A percentile compares a stretch with the other conserved stretches of the same genome.
Evolutionary conservation across 495 filamentous ascomycete species (phyloP).

Genomic region (Wilcoxina mikolae): DNA sequence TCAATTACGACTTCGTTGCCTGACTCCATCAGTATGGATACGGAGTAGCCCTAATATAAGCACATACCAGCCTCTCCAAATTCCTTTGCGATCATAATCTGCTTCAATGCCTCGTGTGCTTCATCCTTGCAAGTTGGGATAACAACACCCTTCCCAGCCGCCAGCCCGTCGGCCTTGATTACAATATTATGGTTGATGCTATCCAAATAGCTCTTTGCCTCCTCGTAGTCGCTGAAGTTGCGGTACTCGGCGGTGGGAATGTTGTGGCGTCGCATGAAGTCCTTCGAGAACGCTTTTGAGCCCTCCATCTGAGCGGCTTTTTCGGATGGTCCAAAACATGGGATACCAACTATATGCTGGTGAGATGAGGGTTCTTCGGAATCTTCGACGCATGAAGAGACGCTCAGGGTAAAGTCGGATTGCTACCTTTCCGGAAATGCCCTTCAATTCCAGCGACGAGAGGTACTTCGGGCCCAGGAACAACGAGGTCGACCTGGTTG

Average conservation of each 20-base stretch:
- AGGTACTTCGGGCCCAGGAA: slow-evolving; percentile 85
- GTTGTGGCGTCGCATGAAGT: slow-evolving; percentile 84
- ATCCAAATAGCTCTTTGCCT: slow-evolving; percentile 63
- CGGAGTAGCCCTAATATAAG: neutral
- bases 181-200: slow-evolving; percentile 60
- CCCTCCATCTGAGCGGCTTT: slow-evolving; percentile 84
- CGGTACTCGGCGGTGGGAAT: slow-evolving; percentile 84
- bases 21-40: neutral
- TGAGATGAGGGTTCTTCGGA: neutral
- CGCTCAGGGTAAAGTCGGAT: slow-evolving; percentile 4
- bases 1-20: slow-evolving; percentile 84
- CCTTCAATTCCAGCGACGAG: slow-evolving; percentile 82
- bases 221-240: slow-evolving; percentile 72
- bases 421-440: slow-evolving; percentile 51
- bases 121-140: slow-evolving; percentile 69
- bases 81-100: slow-evolving; percentile 78
- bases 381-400: neutral
- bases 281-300: slow-evolving; percentile 91
- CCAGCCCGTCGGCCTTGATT: slow-evolving; percentile 76
- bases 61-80: slow-evolving; percentile 68
- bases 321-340: slow-evolving; percentile 75
- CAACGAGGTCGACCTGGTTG: slow-evolving; percentile 63
- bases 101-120: slow-evolving; percentile 62
- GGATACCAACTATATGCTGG: slow-evolving; percentile 47
- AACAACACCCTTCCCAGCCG: slow-evolving; percentile 85